phyloP scores from a whole-genome alignment of 2,329 filamentous ascomycete genomes.

The Colletotrichum lindemuthianum region DNA sequence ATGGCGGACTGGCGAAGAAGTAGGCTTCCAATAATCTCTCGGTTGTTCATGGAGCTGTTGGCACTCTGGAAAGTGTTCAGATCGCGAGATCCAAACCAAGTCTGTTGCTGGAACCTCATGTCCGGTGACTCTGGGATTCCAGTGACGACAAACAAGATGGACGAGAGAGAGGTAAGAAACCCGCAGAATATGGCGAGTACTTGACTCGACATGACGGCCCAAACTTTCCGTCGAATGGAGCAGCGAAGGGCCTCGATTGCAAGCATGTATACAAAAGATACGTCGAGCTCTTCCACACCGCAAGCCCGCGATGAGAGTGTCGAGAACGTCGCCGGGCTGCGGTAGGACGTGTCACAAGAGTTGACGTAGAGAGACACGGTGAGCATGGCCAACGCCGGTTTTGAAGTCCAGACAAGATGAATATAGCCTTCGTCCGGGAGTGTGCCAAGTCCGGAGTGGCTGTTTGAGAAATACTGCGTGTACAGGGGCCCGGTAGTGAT shows the following conservation, averaged over 20 bases:
- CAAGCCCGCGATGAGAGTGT: not conserved
- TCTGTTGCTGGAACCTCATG: not conserved
- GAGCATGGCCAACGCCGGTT: conserved; percentile 3
- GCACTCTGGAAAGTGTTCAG: not conserved
- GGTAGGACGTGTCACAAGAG: not conserved
- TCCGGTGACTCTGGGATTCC: not conserved
- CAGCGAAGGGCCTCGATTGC: not conserved
- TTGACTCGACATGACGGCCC: not conserved
- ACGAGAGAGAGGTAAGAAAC: not conserved
- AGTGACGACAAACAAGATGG: not conserved
- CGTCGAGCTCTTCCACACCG: not conserved
- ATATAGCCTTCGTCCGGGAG: not conserved
- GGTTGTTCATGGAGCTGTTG: not conserved
- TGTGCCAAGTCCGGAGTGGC: not conserved
- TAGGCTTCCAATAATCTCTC: not conserved
- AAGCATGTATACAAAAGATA: not conserved
- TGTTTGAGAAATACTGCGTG: not conserved
- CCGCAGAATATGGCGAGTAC: not conserved
- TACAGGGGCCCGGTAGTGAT: not conserved
- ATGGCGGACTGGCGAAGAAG: not conserved
- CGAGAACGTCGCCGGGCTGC: not conserved
- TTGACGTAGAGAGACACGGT: not conserved
- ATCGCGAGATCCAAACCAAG: not conserved
- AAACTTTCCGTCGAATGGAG: not conserved
- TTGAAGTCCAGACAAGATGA: conserved; percentile 9